Evolutionary conservation across 176 grass and related monocot species (phyloP), one percentile per base, ranked within the genome.

Genomic region (Bothriochloa decipiens): DNA sequence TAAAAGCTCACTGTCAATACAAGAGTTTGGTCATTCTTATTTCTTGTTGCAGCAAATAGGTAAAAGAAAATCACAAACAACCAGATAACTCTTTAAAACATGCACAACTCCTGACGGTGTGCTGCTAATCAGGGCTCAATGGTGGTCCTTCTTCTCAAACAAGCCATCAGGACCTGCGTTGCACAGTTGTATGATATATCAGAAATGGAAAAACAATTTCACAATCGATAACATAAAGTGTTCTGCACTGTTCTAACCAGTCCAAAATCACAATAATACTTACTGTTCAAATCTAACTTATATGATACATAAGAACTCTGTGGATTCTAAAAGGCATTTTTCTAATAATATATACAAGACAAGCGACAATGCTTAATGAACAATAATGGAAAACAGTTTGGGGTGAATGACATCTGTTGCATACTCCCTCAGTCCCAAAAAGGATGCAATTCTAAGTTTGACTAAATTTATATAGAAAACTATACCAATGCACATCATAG

Each of bases 111-210:
- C 76, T 47, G 40, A 89, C 45, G 40, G 65, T 68, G 57, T n/a
- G n/a, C n/a, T 53, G 67, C 36, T 78, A 64, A 46, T 47, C 85
- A 84, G 52, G 76, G 82, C 78, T 96, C 81, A 81, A n/a, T 83
- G 86, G 75, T 92, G 80, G 49, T 82, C 79, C 83, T 96, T 96
- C 3, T 0, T 75, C 94, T 96, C 94, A 85, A 96, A 96, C 37
- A 96, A 78, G 25, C 94, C 91, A 81, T 96, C 45, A 6, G 91
- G 93, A 57, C 93, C 93, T 95, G 83, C 76, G 85, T 53, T 23
- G 11, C 14, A 77, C 13, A 63, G 72, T 78, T 68, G 37, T 14
- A 68, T 11, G 36, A 78, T 23, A 11, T 65, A 53, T 84, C 32
- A 89, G 72, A 82, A 82, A 39, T 11, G 5, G 37, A 68, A 65